Percentiles rank a stretch among this genome's conserved stretches.
Evolutionary conservation across 164 flowering plant genomes (phyloP).

Genomic region (Stephania yunnanensis): DNA sequence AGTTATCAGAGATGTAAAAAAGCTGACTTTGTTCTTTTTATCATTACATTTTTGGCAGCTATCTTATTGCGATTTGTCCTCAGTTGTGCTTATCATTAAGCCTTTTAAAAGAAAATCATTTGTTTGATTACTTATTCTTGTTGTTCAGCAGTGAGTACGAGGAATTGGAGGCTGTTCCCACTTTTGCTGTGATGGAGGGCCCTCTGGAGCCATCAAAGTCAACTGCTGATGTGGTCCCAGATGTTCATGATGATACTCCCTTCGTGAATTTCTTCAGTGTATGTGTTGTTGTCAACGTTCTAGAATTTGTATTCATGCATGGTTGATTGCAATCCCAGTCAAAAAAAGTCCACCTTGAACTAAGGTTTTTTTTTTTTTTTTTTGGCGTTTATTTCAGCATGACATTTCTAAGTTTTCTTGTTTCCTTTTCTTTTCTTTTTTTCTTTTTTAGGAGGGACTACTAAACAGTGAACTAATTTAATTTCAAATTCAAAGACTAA

Average conservation of each 20-base stretch:
- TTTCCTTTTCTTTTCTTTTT: background rate
- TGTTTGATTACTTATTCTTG: background rate
- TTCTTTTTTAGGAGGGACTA: too few species aligned
- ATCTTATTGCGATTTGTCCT: background rate
- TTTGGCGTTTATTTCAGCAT: too few species aligned
- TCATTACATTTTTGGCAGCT: too few species aligned
- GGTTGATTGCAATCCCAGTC: background rate
- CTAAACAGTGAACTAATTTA: background rate
- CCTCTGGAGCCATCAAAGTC: constrained; percentile 78
- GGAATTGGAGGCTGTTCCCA: constrained; percentile 86
- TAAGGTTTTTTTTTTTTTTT: too few species aligned
- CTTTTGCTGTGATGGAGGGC: constrained; percentile 82
- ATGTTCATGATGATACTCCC: constrained; percentile 64
- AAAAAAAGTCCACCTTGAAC: background rate
- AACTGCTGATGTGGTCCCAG: constrained; percentile 37
- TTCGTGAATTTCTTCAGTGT: constrained; percentile 88
- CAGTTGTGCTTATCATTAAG: background rate
- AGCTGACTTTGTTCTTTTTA: too few species aligned
- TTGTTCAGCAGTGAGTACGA: constrained; percentile 66
- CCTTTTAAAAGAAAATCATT: background rate
- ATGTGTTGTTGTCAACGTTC: constrained; percentile 19
- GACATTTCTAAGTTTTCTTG: background rate
- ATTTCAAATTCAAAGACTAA: background rate
- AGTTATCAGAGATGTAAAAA: too few species aligned
- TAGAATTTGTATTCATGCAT: too few species aligned